phyloP scores from a whole-genome alignment of 2,329 filamentous ascomycete species.

The Pseudocercospora pini-densiflorae region DNA sequence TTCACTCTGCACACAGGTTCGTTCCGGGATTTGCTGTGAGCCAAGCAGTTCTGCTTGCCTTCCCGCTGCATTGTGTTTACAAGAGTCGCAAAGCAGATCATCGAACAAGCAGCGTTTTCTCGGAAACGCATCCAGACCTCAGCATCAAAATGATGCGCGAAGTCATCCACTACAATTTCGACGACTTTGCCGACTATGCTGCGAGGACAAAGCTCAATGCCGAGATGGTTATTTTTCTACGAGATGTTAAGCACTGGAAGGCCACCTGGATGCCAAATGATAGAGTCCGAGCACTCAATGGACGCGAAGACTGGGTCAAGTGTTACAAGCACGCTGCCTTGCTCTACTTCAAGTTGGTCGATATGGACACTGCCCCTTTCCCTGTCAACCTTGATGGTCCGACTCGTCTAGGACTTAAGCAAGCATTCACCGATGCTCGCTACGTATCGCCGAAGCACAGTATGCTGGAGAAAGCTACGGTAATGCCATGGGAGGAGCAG shows the following conservation, averaged over 20 bases:
- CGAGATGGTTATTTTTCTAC: slow-evolving; percentile 5
- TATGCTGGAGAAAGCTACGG: background rate
- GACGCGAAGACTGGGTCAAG: background rate
- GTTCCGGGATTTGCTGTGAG: slow-evolving; percentile 9
- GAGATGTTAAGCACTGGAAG: slow-evolving; percentile 5
- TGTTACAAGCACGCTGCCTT: slow-evolving; percentile 13
- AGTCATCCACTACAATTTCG: background rate
- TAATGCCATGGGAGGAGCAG: background rate
- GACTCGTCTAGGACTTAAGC: background rate
- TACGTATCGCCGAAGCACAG: slow-evolving; percentile 4
- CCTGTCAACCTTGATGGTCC: background rate
- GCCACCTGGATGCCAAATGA: background rate
- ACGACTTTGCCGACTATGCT: slow-evolving; percentile 3
- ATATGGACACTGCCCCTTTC: background rate
- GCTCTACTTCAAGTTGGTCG: slow-evolving; percentile 8
- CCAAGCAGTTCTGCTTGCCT: slow-evolving; percentile 4
- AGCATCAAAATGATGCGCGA: slow-evolving; percentile 2
- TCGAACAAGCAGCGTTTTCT: background rate
- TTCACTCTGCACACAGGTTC: background rate
- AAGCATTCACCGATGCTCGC: background rate
- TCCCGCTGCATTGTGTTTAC: slow-evolving; percentile 6
- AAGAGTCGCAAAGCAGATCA: background rate
- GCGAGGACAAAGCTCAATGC: slow-evolving; percentile 6
- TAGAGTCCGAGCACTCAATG: background rate
- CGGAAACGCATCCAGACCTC: background rate